phyloP scores from a whole-genome alignment of 1,284 basidiomycete species.

The Puccinia novopanici region DNA sequence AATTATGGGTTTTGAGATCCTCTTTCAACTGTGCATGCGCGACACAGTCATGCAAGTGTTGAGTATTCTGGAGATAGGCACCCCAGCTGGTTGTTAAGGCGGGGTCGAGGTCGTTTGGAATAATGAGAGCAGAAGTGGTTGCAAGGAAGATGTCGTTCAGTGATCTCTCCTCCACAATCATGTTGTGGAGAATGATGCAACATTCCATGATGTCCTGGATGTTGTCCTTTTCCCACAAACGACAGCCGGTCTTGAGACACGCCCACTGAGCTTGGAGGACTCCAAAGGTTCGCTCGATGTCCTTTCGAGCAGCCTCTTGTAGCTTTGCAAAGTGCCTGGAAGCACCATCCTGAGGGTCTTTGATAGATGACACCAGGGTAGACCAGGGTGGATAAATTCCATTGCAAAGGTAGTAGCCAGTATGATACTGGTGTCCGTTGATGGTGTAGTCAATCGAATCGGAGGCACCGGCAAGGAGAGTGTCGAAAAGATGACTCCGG shows the following conservation, averaged over 20 bases:
- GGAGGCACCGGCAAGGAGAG: not conserved
- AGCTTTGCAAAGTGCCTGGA: not conserved
- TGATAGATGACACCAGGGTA: not conserved
- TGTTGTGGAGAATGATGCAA: too few species aligned
- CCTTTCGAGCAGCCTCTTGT: not conserved
- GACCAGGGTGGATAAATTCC: not conserved
- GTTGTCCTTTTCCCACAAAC: too few species aligned
- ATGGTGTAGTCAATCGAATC: not conserved
- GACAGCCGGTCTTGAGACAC: too few species aligned
- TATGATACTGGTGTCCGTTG: not conserved
- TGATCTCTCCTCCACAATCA: too few species aligned
- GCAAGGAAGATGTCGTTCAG: too few species aligned
- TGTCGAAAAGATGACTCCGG: not conserved
- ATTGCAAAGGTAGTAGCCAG: not conserved
- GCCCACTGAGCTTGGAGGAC: not conserved
- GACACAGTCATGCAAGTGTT: not conserved
- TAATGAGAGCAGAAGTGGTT: too few species aligned
- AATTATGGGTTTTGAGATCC: slow-evolving; percentile 15
- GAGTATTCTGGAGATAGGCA: not conserved
- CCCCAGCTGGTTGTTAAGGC: too few species aligned
- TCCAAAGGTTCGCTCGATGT: slow-evolving; percentile 13
- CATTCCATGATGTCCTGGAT: too few species aligned
- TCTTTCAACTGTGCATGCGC: not conserved
- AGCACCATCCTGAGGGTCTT: not conserved
- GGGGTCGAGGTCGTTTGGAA: too few species aligned